Conservation (phyloP, 495 filamentous ascomycete species). For the Trichoderma parareesei region DNA sequence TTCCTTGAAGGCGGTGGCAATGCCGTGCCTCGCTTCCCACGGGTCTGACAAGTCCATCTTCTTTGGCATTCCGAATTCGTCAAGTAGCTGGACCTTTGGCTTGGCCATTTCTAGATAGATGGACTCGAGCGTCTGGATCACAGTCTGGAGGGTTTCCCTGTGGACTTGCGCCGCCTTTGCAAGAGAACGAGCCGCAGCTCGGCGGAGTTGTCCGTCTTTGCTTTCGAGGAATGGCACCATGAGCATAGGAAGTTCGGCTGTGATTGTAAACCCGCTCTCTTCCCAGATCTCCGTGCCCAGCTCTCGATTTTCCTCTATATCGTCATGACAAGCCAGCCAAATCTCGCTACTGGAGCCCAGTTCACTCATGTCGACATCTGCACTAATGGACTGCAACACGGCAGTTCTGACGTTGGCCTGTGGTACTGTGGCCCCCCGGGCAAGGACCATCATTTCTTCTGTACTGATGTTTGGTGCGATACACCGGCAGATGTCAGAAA, state of each 20-base stretch:
- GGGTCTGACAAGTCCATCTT: conserved; percentile 78
- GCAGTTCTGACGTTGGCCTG: conserved; percentile 76
- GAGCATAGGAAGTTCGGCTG: conserved; percentile 49
- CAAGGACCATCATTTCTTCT: conserved; percentile 61
- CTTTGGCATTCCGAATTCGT: conserved; percentile 86
- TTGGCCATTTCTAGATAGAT: conserved; percentile 72
- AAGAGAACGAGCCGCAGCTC: conserved; percentile 76
- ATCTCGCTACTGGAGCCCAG: conserved; percentile 79
- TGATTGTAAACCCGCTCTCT: conserved; percentile 73
- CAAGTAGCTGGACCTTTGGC: conserved; percentile 69
- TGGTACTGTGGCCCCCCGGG: conserved; percentile 66
- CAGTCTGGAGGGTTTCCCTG: conserved; percentile 32
- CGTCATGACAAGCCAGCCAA: conserved; percentile 88
- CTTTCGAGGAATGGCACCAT: conserved; percentile 74
- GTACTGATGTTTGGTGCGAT: conserved; percentile 65
- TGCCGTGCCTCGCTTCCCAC: conserved; percentile 83
- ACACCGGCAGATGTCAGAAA: conserved; percentile 72
- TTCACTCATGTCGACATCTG: conserved; percentile 85
- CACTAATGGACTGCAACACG: conserved; percentile 80
- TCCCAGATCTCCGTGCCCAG: conserved; percentile 87
- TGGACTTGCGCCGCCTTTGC: conserved; percentile 59
- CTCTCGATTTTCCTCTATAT: conserved; percentile 78
- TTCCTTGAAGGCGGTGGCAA: conserved; percentile 78
- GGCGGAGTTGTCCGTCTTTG: conserved; percentile 68
- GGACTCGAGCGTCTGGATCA: conserved; percentile 54